phyloP scores from a whole-genome alignment of 2,329 filamentous ascomycete species.

The Talaromyces islandicus region DNA sequence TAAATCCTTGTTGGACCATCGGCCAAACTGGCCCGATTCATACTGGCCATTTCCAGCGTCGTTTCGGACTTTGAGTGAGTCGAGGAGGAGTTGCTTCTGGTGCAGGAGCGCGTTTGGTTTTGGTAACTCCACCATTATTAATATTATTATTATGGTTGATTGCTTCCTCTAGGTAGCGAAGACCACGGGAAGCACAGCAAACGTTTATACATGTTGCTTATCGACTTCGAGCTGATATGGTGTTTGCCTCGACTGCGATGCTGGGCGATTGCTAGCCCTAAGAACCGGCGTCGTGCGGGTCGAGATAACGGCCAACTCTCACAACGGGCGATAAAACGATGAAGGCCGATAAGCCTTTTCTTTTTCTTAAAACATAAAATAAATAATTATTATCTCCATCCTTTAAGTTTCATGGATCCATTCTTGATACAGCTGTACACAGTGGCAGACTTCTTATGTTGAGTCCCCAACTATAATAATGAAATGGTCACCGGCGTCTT shows the following conservation, averaged over 20 bases:
- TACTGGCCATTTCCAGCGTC: background rate
- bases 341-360: background rate
- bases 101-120: background rate
- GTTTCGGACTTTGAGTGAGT: background rate
- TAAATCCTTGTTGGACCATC: conserved; percentile 9
- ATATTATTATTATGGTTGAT: background rate
- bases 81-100: background rate
- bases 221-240: background rate
- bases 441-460: background rate
- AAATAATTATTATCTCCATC: no score
- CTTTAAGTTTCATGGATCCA: no score
- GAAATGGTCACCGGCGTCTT: background rate
- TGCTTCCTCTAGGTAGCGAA: background rate
- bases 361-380: no score
- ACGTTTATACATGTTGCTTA: background rate
- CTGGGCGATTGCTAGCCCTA: background rate
- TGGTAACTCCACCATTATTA: background rate
- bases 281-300: background rate
- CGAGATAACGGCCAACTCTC: background rate
- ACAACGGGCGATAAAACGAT: background rate
- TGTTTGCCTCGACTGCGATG: background rate
- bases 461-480: background rate
- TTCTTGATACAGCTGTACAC: no score
- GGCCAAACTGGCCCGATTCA: conserved; percentile 5
- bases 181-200: no score